Conservation (phyloP, 23 red algal genomes). For the Agarophyton chilense region DNA sequence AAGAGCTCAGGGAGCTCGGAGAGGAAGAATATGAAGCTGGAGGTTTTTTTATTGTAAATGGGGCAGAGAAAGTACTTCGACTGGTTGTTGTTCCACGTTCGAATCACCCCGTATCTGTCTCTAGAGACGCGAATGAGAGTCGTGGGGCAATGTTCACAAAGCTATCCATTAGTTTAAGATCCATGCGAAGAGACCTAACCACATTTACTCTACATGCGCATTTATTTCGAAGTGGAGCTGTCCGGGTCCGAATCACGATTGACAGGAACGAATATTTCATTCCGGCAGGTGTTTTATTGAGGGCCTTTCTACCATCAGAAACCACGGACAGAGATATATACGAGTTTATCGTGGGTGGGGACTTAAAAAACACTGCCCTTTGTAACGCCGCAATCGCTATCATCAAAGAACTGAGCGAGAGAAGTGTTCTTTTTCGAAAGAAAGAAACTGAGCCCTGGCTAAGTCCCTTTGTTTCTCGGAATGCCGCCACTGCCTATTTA, state of each 20-base stretch:
- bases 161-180: constrained; percentile 72
- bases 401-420: constrained; percentile 71
- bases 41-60: constrained; percentile 93
- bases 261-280: constrained; percentile 86
- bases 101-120: constrained; percentile 80
- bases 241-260: constrained; percentile 69
- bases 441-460: constrained; percentile 62
- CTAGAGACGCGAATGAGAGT: constrained; percentile 42
- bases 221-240: constrained; percentile 64
- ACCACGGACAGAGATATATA: constrained; percentile 80
- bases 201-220: constrained; percentile 59
- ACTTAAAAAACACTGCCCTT: constrained; percentile 42
- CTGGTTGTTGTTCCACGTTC: constrained; percentile 83
- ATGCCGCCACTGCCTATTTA: constrained; percentile 56
- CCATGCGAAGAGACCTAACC: constrained; percentile 71
- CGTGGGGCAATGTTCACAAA: constrained; percentile 82
- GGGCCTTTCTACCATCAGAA: constrained; percentile 70
- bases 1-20: constrained; percentile 54
- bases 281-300: constrained; percentile 75
- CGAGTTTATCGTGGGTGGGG: constrained; percentile 70
- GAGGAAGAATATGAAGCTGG: constrained; percentile 98
- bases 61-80: constrained; percentile 89
- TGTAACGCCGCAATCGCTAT: constrained; percentile 70
- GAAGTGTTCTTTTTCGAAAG: constrained; percentile 29
- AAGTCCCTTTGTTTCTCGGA: constrained; percentile 31